Base-by-base conservation (phyloP, 106 monocot genomes). In the Triglochin maritima region DNA sequence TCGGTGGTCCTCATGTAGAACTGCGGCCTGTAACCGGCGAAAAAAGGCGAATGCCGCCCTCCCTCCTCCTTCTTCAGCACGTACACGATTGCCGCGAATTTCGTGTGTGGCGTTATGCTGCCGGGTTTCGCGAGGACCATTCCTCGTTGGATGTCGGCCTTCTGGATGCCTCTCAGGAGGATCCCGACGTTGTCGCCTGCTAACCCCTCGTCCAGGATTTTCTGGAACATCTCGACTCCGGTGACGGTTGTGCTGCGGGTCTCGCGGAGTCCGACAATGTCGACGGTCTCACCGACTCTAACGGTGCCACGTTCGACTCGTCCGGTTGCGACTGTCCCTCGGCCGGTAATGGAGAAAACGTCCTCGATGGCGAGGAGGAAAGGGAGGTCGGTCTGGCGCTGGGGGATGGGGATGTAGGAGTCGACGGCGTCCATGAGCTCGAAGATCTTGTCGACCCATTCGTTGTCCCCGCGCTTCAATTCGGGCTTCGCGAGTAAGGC, bases 291-390 rank as follows among this genome's bases (percentile, higher is more conserved):
- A 1, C 86, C 82, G 11, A 89, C 76, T 78, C 84, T 94, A 4
- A 94, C 44, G 2, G 74, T 86, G 29, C 93, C 93, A 58, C 93
- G 79, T 69, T 94, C 93, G 4, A 89, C 76, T 44, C 93, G 69
- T 0, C 93, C 93, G 5, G 93, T 94, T 77, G 93, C 86, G 16
- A 94, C 93, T 4, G 93, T 94, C 3, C 93, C 93, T 47, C 92
- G 84, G 0, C 92, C 87, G 11, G 93, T 94, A 78, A 96, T 96
- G 42, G 95, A 96, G 79, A 96, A 96, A 12, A 96, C 95, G 57
- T 96, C 95, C 56, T 90, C 95, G 11, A 96, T 50, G 29, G 90
- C 87, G 8, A 96, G 76, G 62, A 96, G 79, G 80, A 96, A 96
- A 15, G 95, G 95, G 57, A 88, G 83, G 12, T 96, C 95, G 11